Evolutionary conservation across 352 stramenopile genomes (phyloP).

Genomic region (Thalassiosira mediterranea): DNA sequence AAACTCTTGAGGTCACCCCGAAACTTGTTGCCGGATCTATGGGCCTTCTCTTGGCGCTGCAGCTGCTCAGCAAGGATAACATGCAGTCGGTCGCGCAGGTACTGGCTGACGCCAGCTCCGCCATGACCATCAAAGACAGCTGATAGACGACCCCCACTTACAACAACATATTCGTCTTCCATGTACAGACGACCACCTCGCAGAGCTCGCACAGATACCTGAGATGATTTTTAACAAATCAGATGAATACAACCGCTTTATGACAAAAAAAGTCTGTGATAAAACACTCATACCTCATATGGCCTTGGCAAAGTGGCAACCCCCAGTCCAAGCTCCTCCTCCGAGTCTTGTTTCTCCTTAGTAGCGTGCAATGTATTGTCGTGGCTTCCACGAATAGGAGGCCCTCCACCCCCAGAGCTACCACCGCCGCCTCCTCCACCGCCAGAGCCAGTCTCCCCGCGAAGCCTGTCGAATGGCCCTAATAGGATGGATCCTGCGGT

Average conservation of each 20-base stretch:
- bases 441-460: conserved; percentile 12
- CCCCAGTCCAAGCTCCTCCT: conserved; percentile 18
- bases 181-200: conserved; percentile 75
- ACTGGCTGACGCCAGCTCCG: conserved; percentile 67
- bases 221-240: neutral
- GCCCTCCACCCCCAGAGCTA: conserved; percentile 9
- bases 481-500: conserved; percentile 33
- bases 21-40: conserved; percentile 27
- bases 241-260: neutral
- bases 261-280: neutral
- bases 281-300: conserved; percentile 31
- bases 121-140: conserved; percentile 85
- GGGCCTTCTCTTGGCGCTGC: conserved; percentile 48
- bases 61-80: conserved; percentile 55
- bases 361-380: conserved; percentile 20
- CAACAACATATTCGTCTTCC: conserved; percentile 81
- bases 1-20: conserved; percentile 43
- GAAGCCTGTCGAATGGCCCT: conserved; percentile 21
- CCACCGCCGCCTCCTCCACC: conserved; percentile 19
- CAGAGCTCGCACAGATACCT: conserved; percentile 77
- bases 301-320: conserved; percentile 21
- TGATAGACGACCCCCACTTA: conserved; percentile 63
- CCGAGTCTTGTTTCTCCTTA: conserved; percentile 26
- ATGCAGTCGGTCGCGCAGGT: conserved; percentile 73
- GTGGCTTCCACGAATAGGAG: conserved; percentile 19